Conservation (phyloP, 2,329 filamentous ascomycete species). For the Exophiala viscosa region DNA sequence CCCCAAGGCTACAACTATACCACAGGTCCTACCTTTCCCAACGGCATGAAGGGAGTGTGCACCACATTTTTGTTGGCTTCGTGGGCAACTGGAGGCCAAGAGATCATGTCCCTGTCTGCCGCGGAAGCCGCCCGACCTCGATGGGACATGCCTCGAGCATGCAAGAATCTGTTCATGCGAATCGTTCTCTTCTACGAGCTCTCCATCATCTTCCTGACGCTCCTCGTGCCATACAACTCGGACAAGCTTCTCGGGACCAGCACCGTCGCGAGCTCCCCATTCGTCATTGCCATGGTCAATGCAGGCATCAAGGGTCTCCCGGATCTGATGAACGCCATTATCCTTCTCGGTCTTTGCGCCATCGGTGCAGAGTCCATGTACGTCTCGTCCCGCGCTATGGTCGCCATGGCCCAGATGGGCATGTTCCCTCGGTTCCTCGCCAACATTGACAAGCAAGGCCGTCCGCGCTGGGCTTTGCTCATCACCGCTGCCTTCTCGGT, state of each 20-base stretch:
- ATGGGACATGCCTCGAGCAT: conserved; percentile 51
- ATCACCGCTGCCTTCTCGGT: conserved; percentile 29
- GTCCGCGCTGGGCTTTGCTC: conserved; percentile 30
- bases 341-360: conserved; percentile 69
- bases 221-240: conserved; percentile 58
- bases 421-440: conserved; percentile 32
- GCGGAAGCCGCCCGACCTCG: conserved; percentile 52
- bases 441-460: conserved; percentile 30
- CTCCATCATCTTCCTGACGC: conserved; percentile 54
- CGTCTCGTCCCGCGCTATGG: conserved; percentile 32
- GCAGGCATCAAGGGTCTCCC: conserved; percentile 77
- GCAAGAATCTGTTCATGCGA: conserved; percentile 51
- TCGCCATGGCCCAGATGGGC: conserved; percentile 31
- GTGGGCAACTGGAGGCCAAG: conserved; percentile 38
- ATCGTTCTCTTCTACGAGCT: conserved; percentile 56
- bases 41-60: conserved; percentile 36
- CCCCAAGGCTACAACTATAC: conserved; percentile 3
- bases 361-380: conserved; percentile 10
- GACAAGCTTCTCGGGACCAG: conserved; percentile 44
- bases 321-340: conserved; percentile 79
- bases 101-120: conserved; percentile 54
- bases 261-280: conserved; percentile 64
- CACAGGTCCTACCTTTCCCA: conserved; percentile 31
- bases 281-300: conserved; percentile 85
- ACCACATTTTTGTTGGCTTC: conserved; percentile 36